These are phyloP conservation scores for Debaryomyces tyrocola DNA, from an alignment of 805 yeast genomes.

Conservation along the genomic window DNA sequence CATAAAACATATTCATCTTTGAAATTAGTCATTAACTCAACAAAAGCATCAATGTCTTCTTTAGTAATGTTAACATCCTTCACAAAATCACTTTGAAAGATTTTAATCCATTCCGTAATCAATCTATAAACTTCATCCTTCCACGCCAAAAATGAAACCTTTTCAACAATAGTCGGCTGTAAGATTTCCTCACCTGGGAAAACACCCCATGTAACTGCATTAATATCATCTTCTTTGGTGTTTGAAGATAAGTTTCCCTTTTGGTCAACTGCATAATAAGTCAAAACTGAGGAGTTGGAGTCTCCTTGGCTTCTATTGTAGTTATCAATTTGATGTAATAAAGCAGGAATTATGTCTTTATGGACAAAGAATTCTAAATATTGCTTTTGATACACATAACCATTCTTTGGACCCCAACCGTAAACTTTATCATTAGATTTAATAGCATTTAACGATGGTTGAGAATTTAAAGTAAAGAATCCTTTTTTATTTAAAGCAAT, in stretches of 20 bases:
- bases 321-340: conserved; percentile 42
- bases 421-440: conserved; percentile 65
- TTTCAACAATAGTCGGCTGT: conserved; percentile 95
- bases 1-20: conserved; percentile 69
- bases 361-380: conserved; percentile 85
- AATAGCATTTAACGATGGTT: conserved; percentile 85
- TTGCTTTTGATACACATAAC: conserved; percentile 92
- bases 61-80: conserved; percentile 30
- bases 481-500: conserved; percentile 65
- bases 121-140: conserved; percentile 91
- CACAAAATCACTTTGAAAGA: conserved; percentile 40
- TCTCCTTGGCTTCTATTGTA: conserved; percentile 41
- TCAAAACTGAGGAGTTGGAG: conserved; percentile 48
- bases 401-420: conserved; percentile 96
- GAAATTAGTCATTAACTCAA: conserved; percentile 45
- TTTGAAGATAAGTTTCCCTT: conserved; percentile 62
- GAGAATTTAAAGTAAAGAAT: conserved; percentile 85
- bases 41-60: conserved; percentile 30
- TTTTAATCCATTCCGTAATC: conserved; percentile 74
- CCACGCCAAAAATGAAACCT: conserved; percentile 92
- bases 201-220: conserved; percentile 98
- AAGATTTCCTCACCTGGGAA: conserved; percentile 93
- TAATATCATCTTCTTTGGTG: conserved; percentile 72
- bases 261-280: conserved; percentile 75
- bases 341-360: conserved; percentile 44